Percentiles rank a stretch among this genome's conserved stretches.
These are phyloP conservation scores for Cercospora zeina DNA, from an alignment of 2,329 filamentous ascomycete species.

Conservation along the genomic window DNA sequence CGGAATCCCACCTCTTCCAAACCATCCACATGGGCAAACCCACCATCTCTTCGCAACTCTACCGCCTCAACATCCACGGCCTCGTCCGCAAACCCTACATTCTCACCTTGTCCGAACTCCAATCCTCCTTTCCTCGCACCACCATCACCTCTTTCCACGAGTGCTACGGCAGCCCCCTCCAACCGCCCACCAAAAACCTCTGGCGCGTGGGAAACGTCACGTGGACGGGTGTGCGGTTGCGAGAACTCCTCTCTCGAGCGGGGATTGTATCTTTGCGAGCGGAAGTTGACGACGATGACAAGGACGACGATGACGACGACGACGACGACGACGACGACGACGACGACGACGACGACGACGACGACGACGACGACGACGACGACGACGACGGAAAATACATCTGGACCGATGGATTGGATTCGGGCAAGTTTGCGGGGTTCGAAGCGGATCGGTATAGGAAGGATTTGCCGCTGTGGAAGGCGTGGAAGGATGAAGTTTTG, in stretches of 20 bases:
- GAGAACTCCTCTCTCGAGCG: slow-evolving; percentile 33
- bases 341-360: slow-evolving; percentile 18
- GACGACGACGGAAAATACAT: slow-evolving; percentile 29
- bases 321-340: slow-evolving; percentile 14
- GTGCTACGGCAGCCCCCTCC: slow-evolving; percentile 42
- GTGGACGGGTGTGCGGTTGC: slow-evolving; percentile 41
- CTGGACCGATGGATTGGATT: slow-evolving; percentile 39
- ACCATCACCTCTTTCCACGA: slow-evolving; percentile 41
- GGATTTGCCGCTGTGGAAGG: slow-evolving; percentile 38
- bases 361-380: slow-evolving; percentile 16
- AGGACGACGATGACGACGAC: slow-evolving; percentile 20
- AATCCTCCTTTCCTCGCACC: slow-evolving; percentile 30
- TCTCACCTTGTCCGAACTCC: slow-evolving; percentile 35
- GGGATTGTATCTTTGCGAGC: not conserved
- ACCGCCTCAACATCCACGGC: slow-evolving; percentile 39
- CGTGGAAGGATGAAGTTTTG: slow-evolving; percentile 32
- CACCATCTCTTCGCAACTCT: slow-evolving; percentile 32
- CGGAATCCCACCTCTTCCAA: slow-evolving; percentile 37
- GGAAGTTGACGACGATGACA: slow-evolving; percentile 1
- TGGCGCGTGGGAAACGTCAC: slow-evolving; percentile 42
- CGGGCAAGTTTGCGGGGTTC: slow-evolving; percentile 33
- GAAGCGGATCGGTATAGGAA: slow-evolving; percentile 40
- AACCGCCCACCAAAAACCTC: slow-evolving; percentile 35
- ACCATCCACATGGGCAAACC: slow-evolving; percentile 43
- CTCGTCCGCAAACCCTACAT: slow-evolving; percentile 37